Evolutionary conservation across 345 rosid species (phyloP).

Genomic region (Anacardium occidentale): DNA sequence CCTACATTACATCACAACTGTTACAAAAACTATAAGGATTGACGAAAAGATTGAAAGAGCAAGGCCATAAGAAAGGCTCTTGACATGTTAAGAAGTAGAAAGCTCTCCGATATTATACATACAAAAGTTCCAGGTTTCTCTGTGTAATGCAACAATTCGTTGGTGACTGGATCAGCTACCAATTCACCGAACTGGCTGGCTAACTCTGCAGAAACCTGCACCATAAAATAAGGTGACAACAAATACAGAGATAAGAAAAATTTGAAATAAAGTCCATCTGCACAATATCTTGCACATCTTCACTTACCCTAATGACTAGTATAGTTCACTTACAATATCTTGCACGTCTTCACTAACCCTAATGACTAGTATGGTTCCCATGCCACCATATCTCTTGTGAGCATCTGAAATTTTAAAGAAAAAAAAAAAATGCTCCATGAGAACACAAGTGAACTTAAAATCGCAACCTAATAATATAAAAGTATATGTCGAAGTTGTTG

Average conservation of each 20-base stretch:
- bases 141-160: constrained; percentile 89
- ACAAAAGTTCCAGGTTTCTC: constrained; percentile 98
- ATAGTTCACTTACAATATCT: constrained; percentile 40
- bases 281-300: constrained; percentile 9
- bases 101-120: constrained; percentile 33
- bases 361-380: constrained; percentile 83
- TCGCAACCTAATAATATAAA: neutral
- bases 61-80: neutral
- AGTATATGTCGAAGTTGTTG: neutral
- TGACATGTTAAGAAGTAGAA: neutral
- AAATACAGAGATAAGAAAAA: neutral
- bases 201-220: constrained; percentile 85
- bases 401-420: constrained; percentile 52
- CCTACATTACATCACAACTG: constrained; percentile 46
- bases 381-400: constrained; percentile 70
- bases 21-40: neutral
- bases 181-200: constrained; percentile 93
- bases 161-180: constrained; percentile 85
- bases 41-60: too few species aligned
- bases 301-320: constrained; percentile 77
- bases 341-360: constrained; percentile 51
- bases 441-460: constrained; percentile 7
- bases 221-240: neutral
- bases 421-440: constrained; percentile 12
- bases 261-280: neutral